phyloP scores from a whole-genome alignment of 2,329 filamentous ascomycete species.

The Trichoderma sp. region DNA sequence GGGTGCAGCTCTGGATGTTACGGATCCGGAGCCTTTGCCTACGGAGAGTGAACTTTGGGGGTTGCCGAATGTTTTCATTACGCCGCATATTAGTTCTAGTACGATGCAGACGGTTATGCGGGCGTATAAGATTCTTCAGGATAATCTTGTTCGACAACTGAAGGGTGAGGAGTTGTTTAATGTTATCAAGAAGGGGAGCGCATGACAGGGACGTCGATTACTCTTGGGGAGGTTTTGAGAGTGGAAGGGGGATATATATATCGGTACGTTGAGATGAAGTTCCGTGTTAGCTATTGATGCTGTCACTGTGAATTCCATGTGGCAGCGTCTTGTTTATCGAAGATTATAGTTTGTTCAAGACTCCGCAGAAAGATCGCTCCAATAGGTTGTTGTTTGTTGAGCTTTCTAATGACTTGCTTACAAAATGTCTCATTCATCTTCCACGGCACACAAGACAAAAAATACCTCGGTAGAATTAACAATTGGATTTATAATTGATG shows the following conservation, averaged over 20 bases:
- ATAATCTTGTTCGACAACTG: neutral
- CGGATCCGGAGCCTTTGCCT: slow-evolving; percentile 5
- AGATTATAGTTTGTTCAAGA: neutral
- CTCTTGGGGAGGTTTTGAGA: neutral
- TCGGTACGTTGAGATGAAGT: neutral
- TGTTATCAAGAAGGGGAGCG: neutral
- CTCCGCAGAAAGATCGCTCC: neutral
- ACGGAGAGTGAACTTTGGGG: slow-evolving; percentile 3
- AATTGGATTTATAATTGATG: neutral
- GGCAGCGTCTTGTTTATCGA: neutral
- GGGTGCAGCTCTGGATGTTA: neutral
- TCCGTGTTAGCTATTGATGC: neutral
- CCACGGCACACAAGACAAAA: neutral
- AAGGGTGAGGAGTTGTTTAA: neutral
- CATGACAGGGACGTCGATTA: neutral
- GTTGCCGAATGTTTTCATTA: slow-evolving; percentile 2
- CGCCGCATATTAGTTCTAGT: neutral
- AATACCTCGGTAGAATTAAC: neutral
- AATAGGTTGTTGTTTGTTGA: neutral
- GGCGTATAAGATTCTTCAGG: neutral
- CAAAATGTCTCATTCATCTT: neutral
- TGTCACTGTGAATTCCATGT: neutral
- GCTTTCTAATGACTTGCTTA: neutral
- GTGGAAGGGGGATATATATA: neutral
- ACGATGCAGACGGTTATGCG: neutral